phyloP scores from a whole-genome alignment of 2,329 filamentous ascomycete genomes.

The Colletotrichum siamense region DNA sequence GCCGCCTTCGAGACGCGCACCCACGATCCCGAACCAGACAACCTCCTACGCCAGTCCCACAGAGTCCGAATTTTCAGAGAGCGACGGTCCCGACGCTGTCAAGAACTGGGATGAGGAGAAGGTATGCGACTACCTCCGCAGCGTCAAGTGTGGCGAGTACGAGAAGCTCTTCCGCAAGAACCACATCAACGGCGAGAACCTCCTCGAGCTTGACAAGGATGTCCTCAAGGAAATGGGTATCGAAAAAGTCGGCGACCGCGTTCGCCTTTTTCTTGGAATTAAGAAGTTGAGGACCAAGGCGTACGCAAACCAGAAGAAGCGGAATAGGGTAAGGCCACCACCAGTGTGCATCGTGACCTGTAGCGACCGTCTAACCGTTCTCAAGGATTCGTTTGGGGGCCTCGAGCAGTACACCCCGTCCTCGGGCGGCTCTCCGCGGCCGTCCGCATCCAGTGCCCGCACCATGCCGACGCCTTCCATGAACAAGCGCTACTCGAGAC shows the following conservation, averaged over 20 bases:
- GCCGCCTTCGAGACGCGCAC: conserved; percentile 56
- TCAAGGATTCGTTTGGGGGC: conserved; percentile 81
- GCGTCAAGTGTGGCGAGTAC: conserved; percentile 93
- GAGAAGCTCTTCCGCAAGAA: conserved; percentile 89
- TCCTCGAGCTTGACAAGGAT: conserved; percentile 96
- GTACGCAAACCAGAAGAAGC: conserved; percentile 79
- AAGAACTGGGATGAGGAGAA: conserved; percentile 91
- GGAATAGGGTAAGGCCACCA: conserved; percentile 75
- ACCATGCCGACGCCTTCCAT: conserved; percentile 43
- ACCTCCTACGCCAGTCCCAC: conserved; percentile 81
- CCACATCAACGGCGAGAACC: conserved; percentile 96
- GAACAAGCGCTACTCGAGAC: conserved; percentile 70
- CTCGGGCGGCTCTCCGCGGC: conserved; percentile 66
- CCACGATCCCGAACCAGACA: conserved; percentile 51
- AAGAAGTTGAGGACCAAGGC: conserved; percentile 82
- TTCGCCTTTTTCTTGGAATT: conserved; percentile 86
- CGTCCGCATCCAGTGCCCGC: conserved; percentile 56
- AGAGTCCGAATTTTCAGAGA: conserved; percentile 90
- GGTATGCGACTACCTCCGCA: conserved; percentile 89
- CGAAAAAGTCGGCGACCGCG: conserved; percentile 95
- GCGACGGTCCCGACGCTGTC: conserved; percentile 75
- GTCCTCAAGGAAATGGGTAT: conserved; percentile 98
- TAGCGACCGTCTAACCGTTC: conserved; percentile 18
- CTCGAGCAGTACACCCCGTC: conserved; percentile 73
- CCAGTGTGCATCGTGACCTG: not conserved